Evolutionary conservation across 306 rosid genomes (phyloP).

Genomic region (Ziziphus jujuba): DNA sequence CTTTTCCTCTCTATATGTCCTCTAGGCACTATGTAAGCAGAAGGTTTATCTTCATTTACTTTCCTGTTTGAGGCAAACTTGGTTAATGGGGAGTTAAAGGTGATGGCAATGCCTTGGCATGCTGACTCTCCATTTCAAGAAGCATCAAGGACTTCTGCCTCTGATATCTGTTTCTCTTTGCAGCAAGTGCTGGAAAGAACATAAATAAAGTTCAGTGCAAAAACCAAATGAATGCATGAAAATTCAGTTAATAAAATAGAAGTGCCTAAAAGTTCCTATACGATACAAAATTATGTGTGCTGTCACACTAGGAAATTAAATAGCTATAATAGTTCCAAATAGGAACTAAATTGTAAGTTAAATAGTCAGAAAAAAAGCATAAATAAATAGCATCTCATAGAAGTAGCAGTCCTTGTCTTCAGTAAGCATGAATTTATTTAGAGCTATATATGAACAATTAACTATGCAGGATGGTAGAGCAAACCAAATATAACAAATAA

Average conservation of each 20-base stretch:
- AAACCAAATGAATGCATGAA: background rate
- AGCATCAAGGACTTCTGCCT: constrained; percentile 88
- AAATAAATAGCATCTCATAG: too few species aligned
- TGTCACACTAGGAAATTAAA: constrained; percentile 2
- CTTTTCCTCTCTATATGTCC: constrained; percentile 23
- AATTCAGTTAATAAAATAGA: background rate
- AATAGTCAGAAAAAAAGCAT: background rate
- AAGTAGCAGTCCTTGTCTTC: too few species aligned
- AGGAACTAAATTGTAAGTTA: background rate
- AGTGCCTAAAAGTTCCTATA: background rate
- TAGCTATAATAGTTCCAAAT: background rate
- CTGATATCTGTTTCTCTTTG: constrained; percentile 81
- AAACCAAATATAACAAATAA: background rate
- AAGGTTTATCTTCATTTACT: constrained; percentile 2
- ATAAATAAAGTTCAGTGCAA: constrained; percentile 11
- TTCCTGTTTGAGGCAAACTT: constrained; percentile 4
- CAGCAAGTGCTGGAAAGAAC: constrained; percentile 70
- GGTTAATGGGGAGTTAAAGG: constrained; percentile 41
- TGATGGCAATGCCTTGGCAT: constrained; percentile 74
- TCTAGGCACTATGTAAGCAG: constrained; percentile 16
- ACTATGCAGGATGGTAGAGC: background rate
- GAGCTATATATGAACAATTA: too few species aligned
- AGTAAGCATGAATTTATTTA: too few species aligned
- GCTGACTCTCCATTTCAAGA: constrained; percentile 98
- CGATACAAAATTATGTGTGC: background rate